A percentile compares a stretch with the other conserved stretches of the same genome.
Evolutionary conservation across 2,329 filamentous ascomycete genomes (phyloP).

Genomic region (Cordyceps javanica): DNA sequence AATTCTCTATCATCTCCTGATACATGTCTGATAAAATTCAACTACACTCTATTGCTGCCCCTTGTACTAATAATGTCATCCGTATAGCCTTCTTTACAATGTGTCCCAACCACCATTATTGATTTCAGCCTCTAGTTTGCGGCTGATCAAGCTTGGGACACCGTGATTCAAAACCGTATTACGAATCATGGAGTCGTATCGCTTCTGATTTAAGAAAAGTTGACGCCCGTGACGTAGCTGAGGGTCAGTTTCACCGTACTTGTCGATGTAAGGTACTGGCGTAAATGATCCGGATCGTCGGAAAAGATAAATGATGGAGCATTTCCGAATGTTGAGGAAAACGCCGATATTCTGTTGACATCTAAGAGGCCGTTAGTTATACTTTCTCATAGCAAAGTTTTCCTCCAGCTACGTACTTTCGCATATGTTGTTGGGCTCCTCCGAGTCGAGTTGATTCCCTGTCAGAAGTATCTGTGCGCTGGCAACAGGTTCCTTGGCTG

Average conservation of each 20-base stretch:
- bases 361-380: slow-evolving; percentile 36
- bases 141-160: slow-evolving; percentile 80
- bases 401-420: slow-evolving; percentile 55
- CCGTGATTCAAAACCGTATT: slow-evolving; percentile 82
- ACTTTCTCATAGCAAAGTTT: neutral
- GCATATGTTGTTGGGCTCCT: slow-evolving; percentile 86
- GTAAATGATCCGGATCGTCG: slow-evolving; percentile 76
- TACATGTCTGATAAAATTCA: neutral
- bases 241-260: slow-evolving; percentile 92
- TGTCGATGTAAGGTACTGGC: slow-evolving; percentile 87
- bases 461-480: slow-evolving; percentile 51
- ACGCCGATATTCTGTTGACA: slow-evolving; percentile 88
- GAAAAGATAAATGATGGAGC: slow-evolving; percentile 83
- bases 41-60: neutral
- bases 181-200: slow-evolving; percentile 83
- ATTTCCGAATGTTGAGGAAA: slow-evolving; percentile 96
- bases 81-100: slow-evolving; percentile 21
- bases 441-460: slow-evolving; percentile 52
- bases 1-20: neutral
- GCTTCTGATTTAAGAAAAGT: slow-evolving; percentile 85
- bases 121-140: slow-evolving; percentile 88
- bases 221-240: slow-evolving; percentile 82
- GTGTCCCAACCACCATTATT: slow-evolving; percentile 98
- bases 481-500: slow-evolving; percentile 87
- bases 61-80: neutral